Base-by-base conservation (phyloP, 306 rosid genomes). In the Sindora glabra region DNA sequence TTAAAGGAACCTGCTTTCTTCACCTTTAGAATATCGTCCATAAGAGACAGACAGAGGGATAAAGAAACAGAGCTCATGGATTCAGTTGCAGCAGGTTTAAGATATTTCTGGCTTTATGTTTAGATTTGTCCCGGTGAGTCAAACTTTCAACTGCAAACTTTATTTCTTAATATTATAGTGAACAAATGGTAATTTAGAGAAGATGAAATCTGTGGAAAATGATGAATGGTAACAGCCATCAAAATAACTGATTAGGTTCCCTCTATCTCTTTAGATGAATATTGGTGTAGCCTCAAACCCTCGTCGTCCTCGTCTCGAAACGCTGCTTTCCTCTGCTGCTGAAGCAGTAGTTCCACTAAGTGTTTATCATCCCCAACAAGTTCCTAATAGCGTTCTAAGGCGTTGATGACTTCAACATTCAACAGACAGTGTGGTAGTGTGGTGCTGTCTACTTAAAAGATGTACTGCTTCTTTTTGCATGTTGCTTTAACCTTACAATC, bases 181-280 rank as follows among this genome's bases (percentile, higher is more conserved):
- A 19, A 56, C 32, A 8, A 56, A 40, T 36, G 22, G 27, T 55
- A 23, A 36, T 52, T 33, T n/a, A 59, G 67, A 79, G 54, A 61
- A 57, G 68, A 80, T 83, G 90, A 85, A 80, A 78, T 56, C 76
- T 59, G 75, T 60, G 65, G 72, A 74, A 33, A 83, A 89, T 77
- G 85, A 81, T 74, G 77, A n/a, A 74, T 62, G 25, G 8, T 18
- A 30, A 34, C 65, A 66, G 54, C 60, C 56, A 70, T 72, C 65
- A 70, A 52, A 72, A 74, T 68, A 79, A 72, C 77, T 85, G 88
- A 89, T 61, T 89, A 69, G 86, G 85, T 40, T 85, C 63, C 83
- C 90, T 49, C 84, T 83, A 64, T 85, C 90, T 24, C 89, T 88
- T 44, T 82, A 82, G 47, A 74, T 85, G 75, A 82, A 67, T 33